These are phyloP conservation scores for Barbatosphaeria neglecta DNA, from an alignment of 495 filamentous ascomycete genomes.

Conservation along the genomic window DNA sequence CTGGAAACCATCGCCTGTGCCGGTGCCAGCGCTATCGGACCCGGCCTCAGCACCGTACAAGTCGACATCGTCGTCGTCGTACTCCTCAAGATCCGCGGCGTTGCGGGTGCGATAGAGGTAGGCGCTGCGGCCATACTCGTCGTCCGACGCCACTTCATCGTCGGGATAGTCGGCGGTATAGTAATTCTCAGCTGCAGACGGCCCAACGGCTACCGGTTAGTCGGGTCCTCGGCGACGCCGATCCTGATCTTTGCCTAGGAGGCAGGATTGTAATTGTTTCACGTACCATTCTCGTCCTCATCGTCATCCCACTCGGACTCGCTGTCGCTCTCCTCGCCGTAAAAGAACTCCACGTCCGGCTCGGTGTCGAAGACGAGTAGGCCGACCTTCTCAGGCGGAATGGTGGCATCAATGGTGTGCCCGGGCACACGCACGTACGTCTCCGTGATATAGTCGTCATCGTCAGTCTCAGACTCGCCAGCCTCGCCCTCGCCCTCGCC, in stretches of 20 bases:
- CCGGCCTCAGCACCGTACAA: background rate
- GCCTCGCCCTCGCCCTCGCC: conserved; percentile 18
- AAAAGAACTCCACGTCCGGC: conserved; percentile 41
- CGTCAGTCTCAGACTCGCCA: too few relatives aligned
- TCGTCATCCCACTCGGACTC: conserved; percentile 38
- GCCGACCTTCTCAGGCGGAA: conserved; percentile 28
- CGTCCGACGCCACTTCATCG: conserved; percentile 43
- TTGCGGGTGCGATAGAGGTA: conserved; percentile 34
- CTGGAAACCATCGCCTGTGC: background rate
- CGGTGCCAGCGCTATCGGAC: background rate
- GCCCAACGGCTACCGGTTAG: background rate
- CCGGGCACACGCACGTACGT: conserved; percentile 41
- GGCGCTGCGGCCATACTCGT: conserved; percentile 34
- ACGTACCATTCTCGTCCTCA: conserved; percentile 44
- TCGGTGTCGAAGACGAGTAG: conserved; percentile 41
- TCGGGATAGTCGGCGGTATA: conserved; percentile 45
- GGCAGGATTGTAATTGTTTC: background rate
- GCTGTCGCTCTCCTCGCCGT: conserved; percentile 28
- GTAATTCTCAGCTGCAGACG: conserved; percentile 45
- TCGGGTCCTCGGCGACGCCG: too few relatives aligned
- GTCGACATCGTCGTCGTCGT: conserved; percentile 25
- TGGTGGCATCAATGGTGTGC: conserved; percentile 26
- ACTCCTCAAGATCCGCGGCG: conserved; percentile 35
- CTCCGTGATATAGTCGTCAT: conserved; percentile 40
- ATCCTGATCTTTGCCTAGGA: background rate